Evolutionary conservation across 2,329 filamentous ascomycete species (phyloP).

Genomic region (Westerdykella sp.): DNA sequence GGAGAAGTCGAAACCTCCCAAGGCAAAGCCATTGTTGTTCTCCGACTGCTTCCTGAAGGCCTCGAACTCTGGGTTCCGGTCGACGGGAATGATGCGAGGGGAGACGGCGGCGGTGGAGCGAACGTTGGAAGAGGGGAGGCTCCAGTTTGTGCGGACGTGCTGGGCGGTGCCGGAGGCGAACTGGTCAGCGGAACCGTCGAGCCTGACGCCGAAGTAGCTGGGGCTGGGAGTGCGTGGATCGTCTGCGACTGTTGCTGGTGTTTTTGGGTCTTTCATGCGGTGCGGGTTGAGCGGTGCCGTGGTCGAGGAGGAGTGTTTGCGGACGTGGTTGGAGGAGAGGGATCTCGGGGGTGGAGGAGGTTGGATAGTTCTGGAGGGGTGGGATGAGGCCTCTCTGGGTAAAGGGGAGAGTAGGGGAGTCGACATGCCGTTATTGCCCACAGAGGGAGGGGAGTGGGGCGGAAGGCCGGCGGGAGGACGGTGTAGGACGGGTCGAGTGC

Average conservation of each 20-base stretch:
- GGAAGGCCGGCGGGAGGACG: not conserved
- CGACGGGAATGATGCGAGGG: conserved; percentile 63
- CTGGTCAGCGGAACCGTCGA: conserved; percentile 56
- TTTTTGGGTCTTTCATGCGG: conserved; percentile 30
- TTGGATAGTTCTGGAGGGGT: not conserved
- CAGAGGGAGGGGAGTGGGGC: not conserved
- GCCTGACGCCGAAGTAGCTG: conserved; percentile 77
- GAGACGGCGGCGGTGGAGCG: conserved; percentile 63
- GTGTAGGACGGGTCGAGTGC: not conserved
- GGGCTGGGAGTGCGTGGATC: conserved; percentile 53
- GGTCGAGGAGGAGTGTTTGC: too few species aligned
- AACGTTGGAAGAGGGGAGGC: conserved; percentile 62
- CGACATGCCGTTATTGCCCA: not conserved
- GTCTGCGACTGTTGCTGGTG: conserved; percentile 25
- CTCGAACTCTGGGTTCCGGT: conserved; percentile 76
- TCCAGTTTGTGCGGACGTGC: conserved; percentile 67
- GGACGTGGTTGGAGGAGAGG: not conserved
- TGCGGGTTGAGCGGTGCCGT: conserved; percentile 24
- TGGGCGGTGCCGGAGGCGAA: conserved; percentile 55
- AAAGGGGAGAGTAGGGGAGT: not conserved
- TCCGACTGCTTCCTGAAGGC: conserved; percentile 67
- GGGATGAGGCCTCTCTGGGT: not conserved
- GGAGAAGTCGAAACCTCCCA: conserved; percentile 39
- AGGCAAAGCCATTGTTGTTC: conserved; percentile 46
- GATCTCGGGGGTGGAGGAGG: not conserved